A percentile compares a stretch with the other conserved stretches of the same genome.
These are phyloP conservation scores for Paramecium sexaurelia DNA, from an alignment of 73 alveolate species.

Conservation along the genomic window DNA sequence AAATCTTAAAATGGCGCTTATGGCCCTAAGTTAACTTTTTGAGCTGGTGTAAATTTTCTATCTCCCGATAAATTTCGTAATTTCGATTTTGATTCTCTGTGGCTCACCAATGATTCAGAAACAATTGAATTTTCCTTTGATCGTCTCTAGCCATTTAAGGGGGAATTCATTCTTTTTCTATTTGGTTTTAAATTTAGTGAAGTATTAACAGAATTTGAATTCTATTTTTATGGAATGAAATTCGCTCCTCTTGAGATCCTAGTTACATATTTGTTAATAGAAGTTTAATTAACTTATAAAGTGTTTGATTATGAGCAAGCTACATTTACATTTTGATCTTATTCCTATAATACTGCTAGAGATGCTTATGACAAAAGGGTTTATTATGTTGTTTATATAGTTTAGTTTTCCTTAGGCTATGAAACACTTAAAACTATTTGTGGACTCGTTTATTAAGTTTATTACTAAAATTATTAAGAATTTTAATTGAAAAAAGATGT, in stretches of 20 bases:
- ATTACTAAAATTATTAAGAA: background rate
- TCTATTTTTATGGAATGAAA: constrained; percentile 10
- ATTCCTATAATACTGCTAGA: background rate
- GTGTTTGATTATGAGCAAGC: background rate
- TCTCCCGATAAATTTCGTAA: constrained; percentile 1
- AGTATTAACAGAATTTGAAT: background rate
- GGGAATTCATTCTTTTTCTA: constrained; percentile 51
- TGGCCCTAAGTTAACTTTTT: background rate
- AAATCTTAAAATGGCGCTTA: background rate
- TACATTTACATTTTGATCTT: background rate
- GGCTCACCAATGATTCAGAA: background rate
- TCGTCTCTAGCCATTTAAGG: constrained; percentile 7
- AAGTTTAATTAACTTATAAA: background rate
- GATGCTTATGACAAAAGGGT: constrained; percentile 1
- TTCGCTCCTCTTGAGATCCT: constrained; percentile 34
- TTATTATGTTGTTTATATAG: background rate
- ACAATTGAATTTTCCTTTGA: constrained; percentile 32
- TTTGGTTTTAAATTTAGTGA: background rate
- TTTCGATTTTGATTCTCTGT: background rate
- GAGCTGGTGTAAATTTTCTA: background rate
- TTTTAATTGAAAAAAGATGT: constrained; percentile 17
- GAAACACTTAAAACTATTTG: background rate
- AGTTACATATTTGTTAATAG: constrained; percentile 32
- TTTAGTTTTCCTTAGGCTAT: background rate
- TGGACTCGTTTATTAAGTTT: background rate